phyloP scores from a whole-genome alignment of 164 flowering plant genomes.

The Vitis rupestris region DNA sequence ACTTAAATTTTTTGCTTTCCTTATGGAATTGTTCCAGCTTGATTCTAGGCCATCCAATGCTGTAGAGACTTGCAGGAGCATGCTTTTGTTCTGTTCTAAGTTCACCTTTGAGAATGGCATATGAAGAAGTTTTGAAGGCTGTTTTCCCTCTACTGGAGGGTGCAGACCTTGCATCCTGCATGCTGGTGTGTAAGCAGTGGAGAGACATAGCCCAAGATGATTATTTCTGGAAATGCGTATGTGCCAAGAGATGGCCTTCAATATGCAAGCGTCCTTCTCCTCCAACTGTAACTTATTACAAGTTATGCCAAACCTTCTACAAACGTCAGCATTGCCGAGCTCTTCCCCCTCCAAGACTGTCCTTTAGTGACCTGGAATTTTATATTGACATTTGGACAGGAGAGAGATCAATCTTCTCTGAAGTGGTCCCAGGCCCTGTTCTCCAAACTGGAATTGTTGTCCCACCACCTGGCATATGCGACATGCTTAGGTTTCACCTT shows the following conservation, averaged over 20 bases:
- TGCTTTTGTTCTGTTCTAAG: not conserved
- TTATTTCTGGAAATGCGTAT: slow-evolving; percentile 85
- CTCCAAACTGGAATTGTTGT: slow-evolving; percentile 47
- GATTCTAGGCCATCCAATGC: not conserved
- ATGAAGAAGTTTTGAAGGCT: slow-evolving; percentile 61
- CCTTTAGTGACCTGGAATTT: slow-evolving; percentile 73
- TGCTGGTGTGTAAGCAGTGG: slow-evolving; percentile 84
- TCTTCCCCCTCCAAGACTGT: slow-evolving; percentile 75
- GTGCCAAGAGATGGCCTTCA: slow-evolving; percentile 93
- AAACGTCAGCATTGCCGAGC: slow-evolving; percentile 44
- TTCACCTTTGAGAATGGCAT: slow-evolving; percentile 31
- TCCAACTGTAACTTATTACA: slow-evolving; percentile 53
- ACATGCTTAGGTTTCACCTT: slow-evolving; percentile 47
- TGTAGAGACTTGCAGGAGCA: not conserved
- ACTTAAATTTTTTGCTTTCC: not conserved
- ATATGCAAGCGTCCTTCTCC: slow-evolving; percentile 60
- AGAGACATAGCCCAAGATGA: slow-evolving; percentile 72
- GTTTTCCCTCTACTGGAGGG: slow-evolving; percentile 85
- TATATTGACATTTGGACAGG: slow-evolving; percentile 82
- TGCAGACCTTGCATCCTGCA: slow-evolving; percentile 72
- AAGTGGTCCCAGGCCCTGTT: slow-evolving; percentile 68
- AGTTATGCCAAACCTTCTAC: slow-evolving; percentile 61
- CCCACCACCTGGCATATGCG: slow-evolving; percentile 55
- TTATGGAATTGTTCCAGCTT: not conserved
- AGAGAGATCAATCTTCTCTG: slow-evolving; percentile 63